These are phyloP conservation scores for Globomyces sp. DNA, from an alignment of 371 early-diverging fungal genomes.

Conservation along the genomic window DNA sequence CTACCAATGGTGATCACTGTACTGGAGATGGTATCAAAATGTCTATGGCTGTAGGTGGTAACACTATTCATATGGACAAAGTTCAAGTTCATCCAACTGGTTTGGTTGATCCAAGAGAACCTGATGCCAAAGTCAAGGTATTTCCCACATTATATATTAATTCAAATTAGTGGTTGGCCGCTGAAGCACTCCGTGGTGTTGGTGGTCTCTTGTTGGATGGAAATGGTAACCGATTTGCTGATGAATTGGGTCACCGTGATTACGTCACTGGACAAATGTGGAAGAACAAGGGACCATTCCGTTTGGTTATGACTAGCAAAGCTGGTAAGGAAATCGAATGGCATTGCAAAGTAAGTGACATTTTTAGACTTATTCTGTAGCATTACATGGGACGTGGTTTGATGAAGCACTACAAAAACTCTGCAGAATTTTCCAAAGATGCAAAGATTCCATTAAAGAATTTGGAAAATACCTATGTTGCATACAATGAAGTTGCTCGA, in stretches of 20 bases:
- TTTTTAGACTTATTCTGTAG: neutral
- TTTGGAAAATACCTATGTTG: conserved; percentile 74
- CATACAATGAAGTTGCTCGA: conserved; percentile 76
- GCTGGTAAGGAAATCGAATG: conserved; percentile 89
- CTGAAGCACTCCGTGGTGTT: conserved; percentile 95
- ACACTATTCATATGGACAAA: conserved; percentile 90
- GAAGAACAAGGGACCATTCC: conserved; percentile 78
- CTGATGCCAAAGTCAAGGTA: conserved; percentile 63
- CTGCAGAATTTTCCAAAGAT: conserved; percentile 77
- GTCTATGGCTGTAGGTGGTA: conserved; percentile 76
- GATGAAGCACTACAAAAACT: conserved; percentile 74
- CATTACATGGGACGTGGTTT: conserved; percentile 89
- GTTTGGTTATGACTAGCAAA: conserved; percentile 79
- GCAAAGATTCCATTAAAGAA: conserved; percentile 68
- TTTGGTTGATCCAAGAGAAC: conserved; percentile 86
- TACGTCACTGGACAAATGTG: conserved; percentile 56
- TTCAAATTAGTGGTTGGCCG: conserved; percentile 53
- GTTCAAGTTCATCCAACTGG: conserved; percentile 98
- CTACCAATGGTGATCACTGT: conserved; percentile 94
- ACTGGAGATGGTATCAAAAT: conserved; percentile 96
- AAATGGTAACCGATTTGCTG: conserved; percentile 88
- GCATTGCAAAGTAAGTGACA: conserved; percentile 67
- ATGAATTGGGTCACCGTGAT: conserved; percentile 75
- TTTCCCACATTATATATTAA: conserved; percentile 22
- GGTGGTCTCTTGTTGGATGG: conserved; percentile 85